Evolutionary conservation across 176 grass and related monocot species (phyloP).

Genomic region (Zea mays): DNA sequence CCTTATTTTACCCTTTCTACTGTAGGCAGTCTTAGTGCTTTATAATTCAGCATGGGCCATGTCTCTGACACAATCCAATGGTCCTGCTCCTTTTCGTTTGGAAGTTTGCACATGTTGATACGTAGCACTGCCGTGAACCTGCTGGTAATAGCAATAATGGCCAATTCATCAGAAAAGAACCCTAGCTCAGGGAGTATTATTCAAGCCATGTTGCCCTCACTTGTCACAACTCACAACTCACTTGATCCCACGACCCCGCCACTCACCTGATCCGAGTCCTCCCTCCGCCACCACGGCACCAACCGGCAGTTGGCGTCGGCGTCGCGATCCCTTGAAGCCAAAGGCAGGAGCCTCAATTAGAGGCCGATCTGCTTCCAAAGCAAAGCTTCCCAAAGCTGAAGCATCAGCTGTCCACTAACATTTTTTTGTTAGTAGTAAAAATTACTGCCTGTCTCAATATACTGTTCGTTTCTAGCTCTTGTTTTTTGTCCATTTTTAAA

Average conservation of each 20-base stretch:
- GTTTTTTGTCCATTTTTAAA: too few relatives aligned
- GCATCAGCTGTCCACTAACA: neutral
- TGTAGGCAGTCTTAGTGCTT: neutral
- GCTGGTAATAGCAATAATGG: neutral
- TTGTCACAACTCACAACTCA: slow-evolving; percentile 2
- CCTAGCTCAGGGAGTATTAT: neutral
- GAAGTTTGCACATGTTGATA: neutral
- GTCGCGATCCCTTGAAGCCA: slow-evolving; percentile 38
- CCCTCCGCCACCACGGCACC: slow-evolving; percentile 9
- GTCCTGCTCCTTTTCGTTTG: neutral
- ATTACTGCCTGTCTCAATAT: neutral
- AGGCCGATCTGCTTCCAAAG: slow-evolving; percentile 26
- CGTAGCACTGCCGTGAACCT: neutral
- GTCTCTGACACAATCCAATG: neutral
- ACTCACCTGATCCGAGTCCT: neutral
- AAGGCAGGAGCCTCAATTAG: slow-evolving; percentile 18
- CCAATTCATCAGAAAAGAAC: neutral
- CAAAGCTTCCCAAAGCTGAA: slow-evolving; percentile 26
- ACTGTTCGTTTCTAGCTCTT: too few relatives aligned
- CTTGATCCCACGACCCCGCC: slow-evolving; percentile 15
- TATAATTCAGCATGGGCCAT: slow-evolving; percentile 5
- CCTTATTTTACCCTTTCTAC: too few relatives aligned
- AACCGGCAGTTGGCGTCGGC: slow-evolving; percentile 21
- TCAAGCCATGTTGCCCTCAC: neutral
- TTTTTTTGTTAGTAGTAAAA: neutral